Base-by-base conservation (phyloP, 257 asterid species). In the Leptodermis oblonga region DNA sequence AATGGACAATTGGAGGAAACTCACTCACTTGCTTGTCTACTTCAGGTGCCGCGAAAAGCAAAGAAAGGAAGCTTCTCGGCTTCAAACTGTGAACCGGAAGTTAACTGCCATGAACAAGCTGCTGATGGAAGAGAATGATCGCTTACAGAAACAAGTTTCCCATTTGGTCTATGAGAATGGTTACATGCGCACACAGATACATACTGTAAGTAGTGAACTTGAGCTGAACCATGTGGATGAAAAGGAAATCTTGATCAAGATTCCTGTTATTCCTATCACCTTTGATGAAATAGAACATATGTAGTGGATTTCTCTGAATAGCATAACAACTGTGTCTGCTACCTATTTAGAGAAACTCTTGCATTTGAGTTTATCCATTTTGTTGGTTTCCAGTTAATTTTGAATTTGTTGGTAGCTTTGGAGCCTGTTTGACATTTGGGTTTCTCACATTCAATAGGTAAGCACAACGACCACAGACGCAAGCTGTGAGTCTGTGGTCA, bases 111-210 rank as follows among this genome's bases (percentile, higher is more conserved):
- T 89, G 96, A 94, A 94, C 76, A 87, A 91, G 86, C 81, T 89
- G 85, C 81, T 94, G 80, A 87, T 89, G 97, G 99, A 89, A 83
- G 97, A 91, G 84, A 94, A 94, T 42, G 99, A 94, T 76, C 97
- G 95, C 48, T 81, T 94, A 56, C 97, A 94, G 69, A 93, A 87
- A 82, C 98, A 90, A 77, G 97, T 93, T 59, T 88, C 97, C 0
- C 94, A 84, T 31, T 73, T 94, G 74, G 97, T 94, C 69, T 94
- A 87, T 67, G 99, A 91, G 53, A 89, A 91, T 71, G 97, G 97
- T 37, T 87, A 53, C 73, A 86, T 91, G 96, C 92, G 94, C 54
- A 88, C 84, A 71, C 89, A 91, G 77, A 39, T 93, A 58, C 82
- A 81, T 70, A 87, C 91, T 65, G 99, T 93, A 75, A 86, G 92